Base-by-base conservation (phyloP, 1,284 basidiomycete genomes). In the Cutaneotrichosporon cutaneum region DNA sequence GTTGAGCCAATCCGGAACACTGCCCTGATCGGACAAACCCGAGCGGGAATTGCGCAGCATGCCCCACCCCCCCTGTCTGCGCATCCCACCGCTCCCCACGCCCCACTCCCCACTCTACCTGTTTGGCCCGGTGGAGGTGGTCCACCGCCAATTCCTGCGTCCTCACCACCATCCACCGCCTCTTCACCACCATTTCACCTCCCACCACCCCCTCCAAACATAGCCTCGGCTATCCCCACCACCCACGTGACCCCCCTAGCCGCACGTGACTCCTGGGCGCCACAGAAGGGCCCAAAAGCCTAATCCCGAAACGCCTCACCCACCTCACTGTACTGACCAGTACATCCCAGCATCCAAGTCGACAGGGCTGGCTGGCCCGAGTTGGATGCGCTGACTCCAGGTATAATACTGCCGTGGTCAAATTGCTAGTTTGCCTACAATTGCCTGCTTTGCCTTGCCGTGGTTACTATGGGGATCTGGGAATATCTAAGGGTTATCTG, bases 281-380 rank as follows among this genome's bases (percentile, higher is more conserved):
- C 21, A 26, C 45, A 26, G 11, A 24, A 16, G 4, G 1, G 18
- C 4, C 6, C 8, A 2, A 7, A 42, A 42, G 18, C 16, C 2
- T 7, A 42, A 42, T 42, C 9, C 24, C 56, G 16, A 26, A 54
- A 54, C 51, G 32, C 58, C 58, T 32, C 2, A 16, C 54, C 58
- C 58, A 52, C 58, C 2, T 22, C 22, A 6, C 4, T 33, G 22
- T 35, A 54, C 42, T 30, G 5, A 7, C 9, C 21, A n/a, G 6
- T 13, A 45, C 32, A 27, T 26, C 32, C 1, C 16, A 21, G 36
- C 13, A 22, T 4, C 6, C 5, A 21, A 14, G 2, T 13, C 0
- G 8, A 32, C 2, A 36, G 76, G 75, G 74, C 75, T 77, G 74
- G 76, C 75, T 76, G 72, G 72, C 75, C 73, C 72, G 73, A 72